Conservation (phyloP, 2,329 filamentous ascomycete species). For the Rhynchosporium agropyri region DNA sequence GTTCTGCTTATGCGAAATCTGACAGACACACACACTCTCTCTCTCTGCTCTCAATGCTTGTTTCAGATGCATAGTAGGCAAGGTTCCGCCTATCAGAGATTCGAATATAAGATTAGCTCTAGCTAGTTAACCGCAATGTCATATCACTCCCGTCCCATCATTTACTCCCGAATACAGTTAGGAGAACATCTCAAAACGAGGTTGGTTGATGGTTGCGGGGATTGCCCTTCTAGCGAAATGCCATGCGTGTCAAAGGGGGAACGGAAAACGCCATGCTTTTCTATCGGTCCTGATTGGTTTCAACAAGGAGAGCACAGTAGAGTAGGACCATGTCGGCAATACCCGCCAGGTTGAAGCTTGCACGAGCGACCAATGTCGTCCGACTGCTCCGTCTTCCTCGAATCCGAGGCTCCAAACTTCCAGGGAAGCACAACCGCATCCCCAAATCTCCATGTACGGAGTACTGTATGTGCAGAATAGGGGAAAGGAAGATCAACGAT, state of each 20-base stretch:
- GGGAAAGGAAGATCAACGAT: background rate
- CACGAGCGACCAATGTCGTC: too few relatives aligned
- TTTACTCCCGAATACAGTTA: background rate
- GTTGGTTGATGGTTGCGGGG: background rate
- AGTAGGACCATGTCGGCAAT: too few relatives aligned
- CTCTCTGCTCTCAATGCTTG: too few relatives aligned
- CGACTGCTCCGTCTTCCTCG: too few relatives aligned
- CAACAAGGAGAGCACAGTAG: background rate
- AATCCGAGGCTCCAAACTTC: background rate
- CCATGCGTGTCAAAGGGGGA: conserved; percentile 5
- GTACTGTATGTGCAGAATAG: too few relatives aligned
- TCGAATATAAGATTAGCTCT: background rate
- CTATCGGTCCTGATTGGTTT: background rate
- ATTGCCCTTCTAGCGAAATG: background rate
- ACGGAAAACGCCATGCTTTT: background rate
- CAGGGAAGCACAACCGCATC: background rate
- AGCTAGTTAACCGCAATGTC: background rate
- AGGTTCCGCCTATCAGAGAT: background rate
- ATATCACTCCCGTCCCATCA: background rate
- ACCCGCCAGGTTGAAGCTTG: too few relatives aligned
- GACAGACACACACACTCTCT: too few relatives aligned
- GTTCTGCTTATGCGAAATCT: background rate
- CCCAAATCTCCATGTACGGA: background rate
- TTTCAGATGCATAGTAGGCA: too few relatives aligned
- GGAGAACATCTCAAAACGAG: background rate